Percentiles rank a stretch among this genome's conserved stretches.
Conservation (phyloP, 805 yeast species). For the Torulaspora delbrueckii region DNA sequence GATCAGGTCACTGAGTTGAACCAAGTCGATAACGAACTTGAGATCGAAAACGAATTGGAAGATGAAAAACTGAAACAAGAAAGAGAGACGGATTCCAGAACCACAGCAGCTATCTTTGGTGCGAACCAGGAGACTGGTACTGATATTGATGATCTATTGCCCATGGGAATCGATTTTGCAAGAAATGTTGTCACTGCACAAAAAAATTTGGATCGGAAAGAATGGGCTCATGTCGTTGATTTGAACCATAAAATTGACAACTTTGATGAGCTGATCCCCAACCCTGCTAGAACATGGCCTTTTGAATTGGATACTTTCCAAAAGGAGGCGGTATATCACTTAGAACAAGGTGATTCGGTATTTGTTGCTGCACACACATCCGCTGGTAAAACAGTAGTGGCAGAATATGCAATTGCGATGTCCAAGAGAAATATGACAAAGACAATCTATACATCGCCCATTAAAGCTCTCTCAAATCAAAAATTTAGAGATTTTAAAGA, state of each 20-base stretch:
- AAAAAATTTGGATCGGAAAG: slow-evolving; percentile 39
- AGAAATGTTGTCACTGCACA: slow-evolving; percentile 32
- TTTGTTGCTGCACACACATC: slow-evolving; percentile 99
- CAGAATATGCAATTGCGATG: slow-evolving; percentile 97
- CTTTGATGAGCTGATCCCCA: slow-evolving; percentile 83
- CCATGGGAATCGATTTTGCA: slow-evolving; percentile 47
- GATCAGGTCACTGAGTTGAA: slow-evolving; percentile 26
- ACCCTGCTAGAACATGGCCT: slow-evolving; percentile 92
- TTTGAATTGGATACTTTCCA: slow-evolving; percentile 93
- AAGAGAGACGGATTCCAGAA: slow-evolving; percentile 16
- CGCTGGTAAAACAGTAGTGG: slow-evolving; percentile 97
- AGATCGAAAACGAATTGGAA: slow-evolving; percentile 41
- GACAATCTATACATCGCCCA: slow-evolving; percentile 94
- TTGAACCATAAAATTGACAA: slow-evolving; percentile 76
- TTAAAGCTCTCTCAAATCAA: slow-evolving; percentile 84
- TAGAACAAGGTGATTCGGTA: slow-evolving; percentile 97
- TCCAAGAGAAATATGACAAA: slow-evolving; percentile 94
- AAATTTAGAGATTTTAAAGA: slow-evolving; percentile 84
- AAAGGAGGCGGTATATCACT: slow-evolving; percentile 92
- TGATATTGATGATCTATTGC: slow-evolving; percentile 44
- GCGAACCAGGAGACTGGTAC: slow-evolving; percentile 17
- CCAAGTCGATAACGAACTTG: slow-evolving; percentile 34
- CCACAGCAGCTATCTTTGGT: slow-evolving; percentile 10
- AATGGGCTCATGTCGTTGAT: slow-evolving; percentile 96
- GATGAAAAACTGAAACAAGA: slow-evolving; percentile 28